Conservation (phyloP, 306 rosid genomes). For the Albizia julibrissin region DNA sequence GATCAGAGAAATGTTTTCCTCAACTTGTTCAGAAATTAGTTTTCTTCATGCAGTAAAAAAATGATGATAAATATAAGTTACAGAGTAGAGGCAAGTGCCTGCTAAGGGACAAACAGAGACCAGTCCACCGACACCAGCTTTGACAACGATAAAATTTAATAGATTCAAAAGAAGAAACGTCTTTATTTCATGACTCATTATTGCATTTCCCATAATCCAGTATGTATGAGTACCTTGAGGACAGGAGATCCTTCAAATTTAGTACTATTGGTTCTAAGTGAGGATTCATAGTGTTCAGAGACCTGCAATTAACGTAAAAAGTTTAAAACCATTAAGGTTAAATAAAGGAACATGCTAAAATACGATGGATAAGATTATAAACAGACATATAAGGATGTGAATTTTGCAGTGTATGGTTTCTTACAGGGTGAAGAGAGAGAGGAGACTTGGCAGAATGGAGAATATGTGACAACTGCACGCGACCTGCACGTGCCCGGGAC, state of each 20-base stretch:
- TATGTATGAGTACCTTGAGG: slow-evolving; percentile 54
- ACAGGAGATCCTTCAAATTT: slow-evolving; percentile 71
- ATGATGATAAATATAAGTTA: neutral
- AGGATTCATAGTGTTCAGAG: slow-evolving; percentile 48
- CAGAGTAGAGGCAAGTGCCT: neutral
- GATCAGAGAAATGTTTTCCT: neutral
- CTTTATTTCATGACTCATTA: neutral
- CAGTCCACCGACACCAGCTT: neutral
- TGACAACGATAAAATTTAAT: neutral
- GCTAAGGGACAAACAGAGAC: neutral
- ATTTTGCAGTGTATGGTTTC: slow-evolving; percentile 2
- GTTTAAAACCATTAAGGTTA: neutral
- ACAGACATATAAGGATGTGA: neutral
- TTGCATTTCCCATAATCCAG: neutral
- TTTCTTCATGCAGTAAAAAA: neutral
- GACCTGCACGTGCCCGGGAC: slow-evolving; percentile 74
- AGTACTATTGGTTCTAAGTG: slow-evolving; percentile 42
- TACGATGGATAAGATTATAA: neutral
- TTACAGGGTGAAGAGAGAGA: slow-evolving; percentile 60
- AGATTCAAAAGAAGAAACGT: neutral
- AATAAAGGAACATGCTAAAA: neutral
- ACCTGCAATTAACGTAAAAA: slow-evolving; percentile 46
- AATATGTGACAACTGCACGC: slow-evolving; percentile 52
- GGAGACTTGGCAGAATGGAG: slow-evolving; percentile 55
- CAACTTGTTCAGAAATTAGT: neutral